These are phyloP conservation scores for Xylaria palmicola DNA, from an alignment of 495 filamentous ascomycete species.

Conservation along the genomic window DNA sequence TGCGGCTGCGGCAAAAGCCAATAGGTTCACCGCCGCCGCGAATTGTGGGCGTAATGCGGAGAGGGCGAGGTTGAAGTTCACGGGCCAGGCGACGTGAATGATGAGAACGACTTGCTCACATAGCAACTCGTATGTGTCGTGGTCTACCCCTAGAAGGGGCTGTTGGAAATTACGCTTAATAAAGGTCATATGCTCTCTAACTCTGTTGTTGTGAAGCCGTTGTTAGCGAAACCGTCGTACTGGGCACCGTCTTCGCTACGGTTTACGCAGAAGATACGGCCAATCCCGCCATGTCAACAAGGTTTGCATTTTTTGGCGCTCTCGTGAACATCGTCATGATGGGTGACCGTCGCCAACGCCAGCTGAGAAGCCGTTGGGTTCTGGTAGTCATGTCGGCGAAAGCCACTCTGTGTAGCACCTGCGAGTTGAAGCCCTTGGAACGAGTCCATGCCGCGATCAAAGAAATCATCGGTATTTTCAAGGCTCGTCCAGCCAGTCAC, in stretches of 20 bases:
- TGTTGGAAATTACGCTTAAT: constrained; percentile 44
- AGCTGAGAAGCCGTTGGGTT: constrained; percentile 30
- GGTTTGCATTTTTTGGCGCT: neutral
- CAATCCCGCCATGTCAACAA: constrained; percentile 27
- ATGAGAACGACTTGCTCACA: constrained; percentile 32
- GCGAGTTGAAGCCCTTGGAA: constrained; percentile 40
- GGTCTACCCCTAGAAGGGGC: constrained; percentile 41
- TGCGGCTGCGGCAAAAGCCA: constrained; percentile 31
- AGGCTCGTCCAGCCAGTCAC: constrained; percentile 1
- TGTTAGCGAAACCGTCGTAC: constrained; percentile 28
- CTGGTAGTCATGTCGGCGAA: constrained; percentile 31
- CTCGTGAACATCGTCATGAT: neutral
- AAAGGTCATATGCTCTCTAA: constrained; percentile 40
- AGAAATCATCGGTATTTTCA: constrained; percentile 30
- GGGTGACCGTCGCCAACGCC: constrained; percentile 15
- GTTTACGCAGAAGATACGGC: constrained; percentile 56
- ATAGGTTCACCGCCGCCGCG: constrained; percentile 42
- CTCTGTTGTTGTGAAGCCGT: neutral
- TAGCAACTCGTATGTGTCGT: constrained; percentile 28
- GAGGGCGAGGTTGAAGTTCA: constrained; percentile 58
- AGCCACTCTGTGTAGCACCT: constrained; percentile 23
- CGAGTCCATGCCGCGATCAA: constrained; percentile 46
- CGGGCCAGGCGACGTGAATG: constrained; percentile 60
- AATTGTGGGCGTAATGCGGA: constrained; percentile 54
- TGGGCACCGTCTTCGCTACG: constrained; percentile 37